Conservation (phyloP, 768 basidiomycete genomes). For the Trametes villosa region DNA sequence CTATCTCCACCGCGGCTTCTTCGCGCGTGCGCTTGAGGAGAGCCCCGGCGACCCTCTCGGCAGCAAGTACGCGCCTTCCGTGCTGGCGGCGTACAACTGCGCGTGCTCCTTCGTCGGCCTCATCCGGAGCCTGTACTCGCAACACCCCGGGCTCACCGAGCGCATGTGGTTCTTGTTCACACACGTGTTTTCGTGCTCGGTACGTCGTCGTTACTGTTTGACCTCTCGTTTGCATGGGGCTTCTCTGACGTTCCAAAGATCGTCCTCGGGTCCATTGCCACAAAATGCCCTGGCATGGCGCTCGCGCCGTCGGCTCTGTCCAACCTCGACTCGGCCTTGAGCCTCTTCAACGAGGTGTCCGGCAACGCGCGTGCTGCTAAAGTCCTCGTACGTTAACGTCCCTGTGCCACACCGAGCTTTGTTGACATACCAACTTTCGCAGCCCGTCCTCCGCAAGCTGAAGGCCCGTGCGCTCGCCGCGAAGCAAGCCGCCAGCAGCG, state of each 20-base stretch:
- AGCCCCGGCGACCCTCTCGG: constrained; percentile 66
- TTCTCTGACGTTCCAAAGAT: constrained; percentile 46
- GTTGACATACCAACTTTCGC: too few species aligned
- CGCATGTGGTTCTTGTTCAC: constrained; percentile 77
- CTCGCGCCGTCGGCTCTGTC: constrained; percentile 69
- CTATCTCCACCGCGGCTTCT: constrained; percentile 78
- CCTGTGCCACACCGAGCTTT: too few species aligned
- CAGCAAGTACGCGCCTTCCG: constrained; percentile 69
- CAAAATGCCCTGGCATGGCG: constrained; percentile 62
- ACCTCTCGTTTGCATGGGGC: too few species aligned
- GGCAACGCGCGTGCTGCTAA: constrained; percentile 53
- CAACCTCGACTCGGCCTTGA: constrained; percentile 65
- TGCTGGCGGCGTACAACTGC: constrained; percentile 70
- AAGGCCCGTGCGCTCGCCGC: constrained; percentile 48
- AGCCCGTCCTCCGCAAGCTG: constrained; percentile 68
- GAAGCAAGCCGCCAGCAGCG: constrained; percentile 19
- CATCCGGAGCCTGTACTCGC: constrained; percentile 65
- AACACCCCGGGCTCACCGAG: constrained; percentile 67
- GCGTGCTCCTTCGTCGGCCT: constrained; percentile 71
- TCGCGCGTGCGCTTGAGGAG: constrained; percentile 70
- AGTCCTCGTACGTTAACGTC: constrained; percentile 51
- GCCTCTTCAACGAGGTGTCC: constrained; percentile 58
- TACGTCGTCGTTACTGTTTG: constrained; percentile 32
- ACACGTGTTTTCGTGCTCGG: constrained; percentile 73
- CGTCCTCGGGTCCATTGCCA: constrained; percentile 69